Evolutionary conservation across 1,284 basidiomycete genomes (phyloP), one percentile per base, ranked within the genome.

Genomic region (Fistulinella cinereoalba): DNA sequence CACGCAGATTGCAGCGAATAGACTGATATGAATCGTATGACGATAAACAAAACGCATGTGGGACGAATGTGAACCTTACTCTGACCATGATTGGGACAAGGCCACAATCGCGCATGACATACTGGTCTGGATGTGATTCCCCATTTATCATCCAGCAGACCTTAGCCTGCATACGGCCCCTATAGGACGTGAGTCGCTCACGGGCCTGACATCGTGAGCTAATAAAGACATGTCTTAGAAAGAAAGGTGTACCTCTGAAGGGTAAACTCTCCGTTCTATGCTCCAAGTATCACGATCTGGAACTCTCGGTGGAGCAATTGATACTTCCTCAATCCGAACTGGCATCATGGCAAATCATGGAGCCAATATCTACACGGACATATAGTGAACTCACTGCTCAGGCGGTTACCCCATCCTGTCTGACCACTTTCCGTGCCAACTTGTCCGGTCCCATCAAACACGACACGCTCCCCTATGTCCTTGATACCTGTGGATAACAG

Each of bases 1-100:
- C 80, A 36, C 87, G 85, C 22, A 99, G 69, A 67, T 98, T 97
- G 69, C 97, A 99, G 44, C 96, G 78, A 22, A 85, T 85, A n/a
- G 96, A 98, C 89, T 95, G 53, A 3, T n/a, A 24, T 5, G 10
- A 25, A 24, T 50, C 25, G 52, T 29, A 42, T 22, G 16, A 41
- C 38, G 10, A 29, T 44, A 22, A 41, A 37, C 12, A 9, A 29
- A 43, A 23, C 16, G 9, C 11, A 9, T 16, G 18, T n/a, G 37
- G 46, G 25, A 56, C 40, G 40, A 43, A 40, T 40, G 19, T 16
- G 34, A 39, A 25, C 77, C 90, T 61, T 68, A 94, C 92, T 64
- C 92, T 83, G 69, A 97, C 88, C 94, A 99, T 98, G 70, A 99
- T 85, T 6, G 97, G 97, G 15, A 97, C 76, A 38, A 92, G 77